Evolutionary conservation across 331 rosid species (phyloP).

Genomic region (Acacia pycnantha): DNA sequence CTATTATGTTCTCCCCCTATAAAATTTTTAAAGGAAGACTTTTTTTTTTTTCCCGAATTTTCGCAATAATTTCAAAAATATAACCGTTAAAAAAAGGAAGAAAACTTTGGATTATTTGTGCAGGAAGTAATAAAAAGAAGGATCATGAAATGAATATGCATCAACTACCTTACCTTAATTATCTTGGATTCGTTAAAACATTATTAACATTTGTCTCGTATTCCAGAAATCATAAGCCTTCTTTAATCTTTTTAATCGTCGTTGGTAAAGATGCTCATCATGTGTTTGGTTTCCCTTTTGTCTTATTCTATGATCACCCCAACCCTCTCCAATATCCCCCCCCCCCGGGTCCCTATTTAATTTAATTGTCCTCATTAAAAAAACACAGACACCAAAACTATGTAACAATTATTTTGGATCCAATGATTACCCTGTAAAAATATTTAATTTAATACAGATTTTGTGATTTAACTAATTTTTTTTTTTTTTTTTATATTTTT

Average conservation of each 20-base stretch:
- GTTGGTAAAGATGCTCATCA: conserved; percentile 30
- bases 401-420: no score
- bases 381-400: neutral
- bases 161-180: neutral
- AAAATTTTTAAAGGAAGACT: neutral
- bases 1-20: no score
- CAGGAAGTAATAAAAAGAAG: conserved; percentile 13
- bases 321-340: no score
- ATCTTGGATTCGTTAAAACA: conserved; percentile 19
- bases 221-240: conserved; percentile 27
- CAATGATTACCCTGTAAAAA: no score
- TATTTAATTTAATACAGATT: no score
- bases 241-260: neutral
- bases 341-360: neutral
- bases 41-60: no score
- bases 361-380: neutral
- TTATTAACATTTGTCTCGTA: conserved; percentile 21
- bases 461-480: no score
- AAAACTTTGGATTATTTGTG: neutral
- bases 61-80: neutral
- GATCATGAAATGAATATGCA: neutral
- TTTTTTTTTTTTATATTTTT: no score
- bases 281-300: conserved; percentile 23
- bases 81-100: neutral
- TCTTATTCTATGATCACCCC: conserved; percentile 1